Base-by-base conservation (phyloP, 1,284 basidiomycete species). In the Fomitopsis betulina region DNA sequence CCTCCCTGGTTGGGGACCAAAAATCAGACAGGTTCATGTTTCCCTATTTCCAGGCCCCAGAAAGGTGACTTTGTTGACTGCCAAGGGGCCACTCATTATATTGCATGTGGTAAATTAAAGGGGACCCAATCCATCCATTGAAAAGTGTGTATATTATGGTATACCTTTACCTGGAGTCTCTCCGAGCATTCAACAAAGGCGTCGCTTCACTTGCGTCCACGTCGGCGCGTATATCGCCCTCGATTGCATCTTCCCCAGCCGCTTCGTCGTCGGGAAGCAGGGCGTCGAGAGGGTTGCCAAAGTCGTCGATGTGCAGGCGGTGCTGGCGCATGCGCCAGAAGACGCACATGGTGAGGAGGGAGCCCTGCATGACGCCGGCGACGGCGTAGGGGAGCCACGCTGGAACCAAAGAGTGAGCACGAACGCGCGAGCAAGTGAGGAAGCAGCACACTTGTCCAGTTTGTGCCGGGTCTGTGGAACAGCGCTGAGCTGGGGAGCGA, bases 261-360 rank as follows among this genome's bases (percentile, higher is more conserved):
- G 60, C 65, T n/a, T 65, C 49, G 42, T 60, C 61, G 23, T 67
- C 65, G 72, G 71, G 0, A 67, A 68, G 17, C 65, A 66, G 19
- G n/a, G 61, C 54, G 23, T 25, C 60, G 25, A 91, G 69, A 0
- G 88, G 83, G 38, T 83, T 77, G 0, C 97, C 96, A 68, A 96
- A 99, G 73, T 98, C 96, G 70, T 99, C 94, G 56, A 98, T 83
- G n/a, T 86, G 85, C 4, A 93, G 80, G 23, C 78, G 75, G 52
- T 73, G 78, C 70, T 98, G 95, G 27, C 92, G 83, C 30, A 81
- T 62, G 70, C 89, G 93, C 90, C 93, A 96, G 10, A 78, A 62
- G 17, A 94, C 71, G 66, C 94, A 96, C 83, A 95, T 90, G 55
- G 78, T 67, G 51, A 99, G 81, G 5, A 99, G 81, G 19, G 79